Evolutionary conservation across 306 rosid species (phyloP).

Genomic region (Sesbania bispinosa): DNA sequence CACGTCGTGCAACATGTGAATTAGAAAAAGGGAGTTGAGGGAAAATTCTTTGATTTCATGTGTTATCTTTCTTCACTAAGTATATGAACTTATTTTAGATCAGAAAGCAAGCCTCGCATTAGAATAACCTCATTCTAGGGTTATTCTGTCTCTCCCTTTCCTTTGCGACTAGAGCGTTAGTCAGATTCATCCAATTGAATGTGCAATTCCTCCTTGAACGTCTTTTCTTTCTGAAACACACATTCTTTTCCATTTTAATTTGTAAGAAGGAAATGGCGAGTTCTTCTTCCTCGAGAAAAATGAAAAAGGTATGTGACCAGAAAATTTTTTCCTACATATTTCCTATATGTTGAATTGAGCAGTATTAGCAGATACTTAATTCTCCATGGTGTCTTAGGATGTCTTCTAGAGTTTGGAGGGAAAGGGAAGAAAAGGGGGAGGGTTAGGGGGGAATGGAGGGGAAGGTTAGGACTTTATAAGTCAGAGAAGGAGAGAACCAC

Average conservation of each 20-base stretch:
- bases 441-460: no score
- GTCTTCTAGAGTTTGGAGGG: no score
- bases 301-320: constrained; percentile 24
- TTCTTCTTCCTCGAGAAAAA: constrained; percentile 15
- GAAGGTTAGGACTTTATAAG: no score
- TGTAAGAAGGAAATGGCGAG: constrained; percentile 4
- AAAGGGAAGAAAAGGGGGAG: no score
- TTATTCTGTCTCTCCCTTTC: background rate
- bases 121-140: background rate
- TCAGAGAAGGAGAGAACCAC: no score
- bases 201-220: background rate
- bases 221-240: background rate
- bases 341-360: background rate
- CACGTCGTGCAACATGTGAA: no score
- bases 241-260: background rate
- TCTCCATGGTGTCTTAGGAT: background rate
- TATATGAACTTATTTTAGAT: background rate
- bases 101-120: background rate
- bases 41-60: no score
- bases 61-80: background rate
- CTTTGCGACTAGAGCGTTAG: background rate
- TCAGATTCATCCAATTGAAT: background rate
- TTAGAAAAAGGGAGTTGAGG: no score
- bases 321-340: background rate
- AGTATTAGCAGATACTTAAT: background rate